Base-by-base conservation (phyloP, 1,139 yeast species). In the Magnusiomyces paraingens region DNA sequence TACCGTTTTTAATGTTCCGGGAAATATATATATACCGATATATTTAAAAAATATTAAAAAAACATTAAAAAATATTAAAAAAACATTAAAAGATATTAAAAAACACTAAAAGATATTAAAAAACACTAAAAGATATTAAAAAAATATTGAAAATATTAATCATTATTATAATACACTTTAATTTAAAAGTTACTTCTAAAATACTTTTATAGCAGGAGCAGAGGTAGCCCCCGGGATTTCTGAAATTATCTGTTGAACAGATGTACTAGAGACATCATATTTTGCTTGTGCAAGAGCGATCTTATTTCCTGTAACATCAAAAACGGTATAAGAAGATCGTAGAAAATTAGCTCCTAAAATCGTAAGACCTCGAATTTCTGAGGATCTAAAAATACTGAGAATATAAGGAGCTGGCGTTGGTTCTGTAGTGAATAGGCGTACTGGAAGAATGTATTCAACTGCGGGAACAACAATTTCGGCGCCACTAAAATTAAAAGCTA, bases 151-250 rank as follows among this genome's bases (percentile, higher is more conserved):
- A 5, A 4, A 26, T 26, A 26, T 38, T 38, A 38, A n/a, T 38
- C 11, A 38, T 38, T 17, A 38, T 26, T 4, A 26, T 26, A 26
- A 26, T 26, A 26, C 32, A 26, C 4, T 26, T 5, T 26, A 26
- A 5, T 26, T 4, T 5, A 26, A 26, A 26, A 26, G 32, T 5
- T 26, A 4, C 32, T 26, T 17, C 40, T 26, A 14, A 36, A 38
- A 21, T 10, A 12, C 32, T 14, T 18, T 29, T n/a, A 21, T 35
- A 3, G 29, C 21, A 2, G 58, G 59, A 11, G 64, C 64, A n/a
- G 55, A 52, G 6, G 46, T 42, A 5, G 60, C 60, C 10, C 58
- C 52, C 0, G 62, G 61, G 15, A 61, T 49, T 1, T 45, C 43
- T 21, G 40, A 39, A 12, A 42, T 41, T 40, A 54, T 54, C 12